Percentiles rank a stretch among this genome's conserved stretches.
These are phyloP conservation scores for Darksidea phi DNA, from an alignment of 495 filamentous ascomycete genomes.

Conservation along the genomic window DNA sequence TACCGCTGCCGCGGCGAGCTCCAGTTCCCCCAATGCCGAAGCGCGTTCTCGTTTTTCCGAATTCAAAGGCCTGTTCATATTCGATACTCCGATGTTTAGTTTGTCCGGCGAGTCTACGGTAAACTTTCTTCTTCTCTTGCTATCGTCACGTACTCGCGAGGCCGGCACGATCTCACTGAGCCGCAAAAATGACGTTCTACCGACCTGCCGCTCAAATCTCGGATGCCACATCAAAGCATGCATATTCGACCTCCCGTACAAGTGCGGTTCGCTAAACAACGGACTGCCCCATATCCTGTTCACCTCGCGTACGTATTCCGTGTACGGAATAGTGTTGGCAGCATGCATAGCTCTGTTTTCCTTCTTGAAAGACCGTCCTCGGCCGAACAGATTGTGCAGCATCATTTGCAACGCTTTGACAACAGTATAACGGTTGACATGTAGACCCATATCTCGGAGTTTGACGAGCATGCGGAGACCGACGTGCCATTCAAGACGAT, in stretches of 20 bases:
- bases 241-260: neutral
- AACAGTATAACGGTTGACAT: conserved; percentile 21
- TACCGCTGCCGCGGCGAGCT: too few species aligned
- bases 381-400: conserved; percentile 24
- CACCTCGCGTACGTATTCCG: conserved; percentile 17
- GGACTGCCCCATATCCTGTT: conserved; percentile 29
- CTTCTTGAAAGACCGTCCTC: conserved; percentile 11
- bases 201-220: neutral
- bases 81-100: too few species aligned
- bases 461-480: conserved; percentile 28
- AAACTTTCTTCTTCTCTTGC: too few species aligned
- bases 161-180: neutral
- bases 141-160: too few species aligned
- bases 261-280: conserved; percentile 7
- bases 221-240: conserved; percentile 17
- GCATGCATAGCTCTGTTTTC: conserved; percentile 24
- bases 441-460: conserved; percentile 22
- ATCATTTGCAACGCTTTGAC: conserved; percentile 23
- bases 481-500: conserved; percentile 21
- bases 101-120: too few species aligned
- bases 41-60: too few species aligned
- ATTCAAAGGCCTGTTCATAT: too few species aligned
- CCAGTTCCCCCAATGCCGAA: too few species aligned
- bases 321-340: conserved; percentile 9
- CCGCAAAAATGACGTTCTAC: neutral